A percentile compares a stretch with the other conserved stretches of the same genome.
Evolutionary conservation across 257 asterid genomes (phyloP).

Genomic region (Schizonepeta tenuifolia): DNA sequence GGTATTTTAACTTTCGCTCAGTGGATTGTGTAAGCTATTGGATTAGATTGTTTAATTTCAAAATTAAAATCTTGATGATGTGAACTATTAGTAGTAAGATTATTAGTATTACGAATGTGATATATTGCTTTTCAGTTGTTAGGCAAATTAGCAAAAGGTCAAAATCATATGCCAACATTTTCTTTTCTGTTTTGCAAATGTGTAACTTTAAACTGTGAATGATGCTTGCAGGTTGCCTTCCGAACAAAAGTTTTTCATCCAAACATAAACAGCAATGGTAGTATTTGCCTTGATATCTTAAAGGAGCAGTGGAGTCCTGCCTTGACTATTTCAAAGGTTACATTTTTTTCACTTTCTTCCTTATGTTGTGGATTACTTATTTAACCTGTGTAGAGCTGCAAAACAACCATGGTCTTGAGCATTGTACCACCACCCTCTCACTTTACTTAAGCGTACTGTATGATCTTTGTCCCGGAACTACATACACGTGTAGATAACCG

Average conservation of each 20-base stretch:
- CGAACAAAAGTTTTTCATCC: conserved; percentile 4
- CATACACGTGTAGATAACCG: background rate
- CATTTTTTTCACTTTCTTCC: background rate
- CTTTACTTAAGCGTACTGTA: background rate
- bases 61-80: background rate
- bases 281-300: conserved; percentile 12
- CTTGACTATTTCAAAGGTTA: background rate
- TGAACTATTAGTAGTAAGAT: background rate
- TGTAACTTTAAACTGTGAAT: background rate
- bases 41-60: background rate
- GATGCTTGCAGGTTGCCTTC: conserved; percentile 2
- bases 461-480: too few relatives aligned
- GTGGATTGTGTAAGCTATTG: background rate
- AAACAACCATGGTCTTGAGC: background rate
- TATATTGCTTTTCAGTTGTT: background rate
- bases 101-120: background rate
- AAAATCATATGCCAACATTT: background rate
- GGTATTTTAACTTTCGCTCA: background rate
- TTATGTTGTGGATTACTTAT: background rate
- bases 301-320: conserved; percentile 7
- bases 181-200: background rate
- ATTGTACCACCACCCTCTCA: background rate
- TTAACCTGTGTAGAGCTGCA: background rate
- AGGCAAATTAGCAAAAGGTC: background rate
- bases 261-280: conserved; percentile 9